phyloP scores from a whole-genome alignment of 2,329 filamentous ascomycete genomes.

The Talaromyces amestolkiae region DNA sequence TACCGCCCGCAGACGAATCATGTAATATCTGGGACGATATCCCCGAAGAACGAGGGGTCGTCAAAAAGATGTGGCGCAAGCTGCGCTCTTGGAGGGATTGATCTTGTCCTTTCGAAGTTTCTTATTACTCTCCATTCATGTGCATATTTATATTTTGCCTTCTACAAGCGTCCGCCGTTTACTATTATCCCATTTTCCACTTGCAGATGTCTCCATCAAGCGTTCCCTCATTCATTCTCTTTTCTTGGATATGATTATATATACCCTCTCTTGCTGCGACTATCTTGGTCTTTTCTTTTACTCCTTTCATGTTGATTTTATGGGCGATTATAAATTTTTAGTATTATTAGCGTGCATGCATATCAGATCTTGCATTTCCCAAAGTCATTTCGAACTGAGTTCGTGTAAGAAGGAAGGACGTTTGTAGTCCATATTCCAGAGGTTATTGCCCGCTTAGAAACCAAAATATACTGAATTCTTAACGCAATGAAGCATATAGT shows the following conservation, averaged over 20 bases:
- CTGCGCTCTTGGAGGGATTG: slow-evolving; percentile 31
- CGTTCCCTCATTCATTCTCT: slow-evolving; percentile 15
- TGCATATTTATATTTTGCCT: not conserved
- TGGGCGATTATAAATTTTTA: slow-evolving; percentile 2
- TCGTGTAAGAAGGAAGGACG: not conserved
- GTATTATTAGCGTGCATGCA: slow-evolving; percentile 6
- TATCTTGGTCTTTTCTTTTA: slow-evolving; percentile 5
- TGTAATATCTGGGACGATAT: slow-evolving; percentile 46
- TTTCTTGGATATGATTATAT: slow-evolving; percentile 11
- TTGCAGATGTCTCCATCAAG: slow-evolving; percentile 15
- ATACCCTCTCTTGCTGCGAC: slow-evolving; percentile 20
- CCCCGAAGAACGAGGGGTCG: slow-evolving; percentile 36
- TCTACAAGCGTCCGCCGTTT: not conserved
- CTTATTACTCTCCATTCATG: not conserved
- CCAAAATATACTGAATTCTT: too few relatives aligned
- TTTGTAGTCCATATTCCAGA: not conserved
- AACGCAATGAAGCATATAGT: too few relatives aligned
- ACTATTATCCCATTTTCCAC: not conserved
- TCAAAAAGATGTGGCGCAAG: slow-evolving; percentile 47
- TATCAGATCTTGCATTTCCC: not conserved
- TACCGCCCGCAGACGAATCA: slow-evolving; percentile 47
- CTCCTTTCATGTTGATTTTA: not conserved
- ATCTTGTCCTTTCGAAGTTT: not conserved
- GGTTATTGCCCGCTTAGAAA: too few relatives aligned
- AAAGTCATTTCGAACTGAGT: not conserved